phyloP scores from a whole-genome alignment of 805 yeast genomes.

The Suhomyces vadensis region DNA sequence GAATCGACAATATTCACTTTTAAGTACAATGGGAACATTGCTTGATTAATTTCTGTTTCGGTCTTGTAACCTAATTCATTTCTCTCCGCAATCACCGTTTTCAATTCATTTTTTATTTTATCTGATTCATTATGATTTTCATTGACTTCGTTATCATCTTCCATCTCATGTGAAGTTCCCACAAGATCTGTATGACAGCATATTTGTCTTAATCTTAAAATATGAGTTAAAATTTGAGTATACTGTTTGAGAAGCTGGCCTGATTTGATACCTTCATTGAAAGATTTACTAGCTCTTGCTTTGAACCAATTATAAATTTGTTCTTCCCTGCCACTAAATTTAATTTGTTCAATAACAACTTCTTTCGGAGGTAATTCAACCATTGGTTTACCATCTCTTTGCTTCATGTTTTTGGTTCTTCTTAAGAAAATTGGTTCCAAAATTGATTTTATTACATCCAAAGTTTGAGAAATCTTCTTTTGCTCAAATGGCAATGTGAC shows the following conservation, averaged over 20 bases:
- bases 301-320: constrained; percentile 68
- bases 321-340: constrained; percentile 65
- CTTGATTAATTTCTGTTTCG: constrained; percentile 21
- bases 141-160: constrained; percentile 36
- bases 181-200: constrained; percentile 83
- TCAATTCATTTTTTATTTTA: constrained; percentile 4
- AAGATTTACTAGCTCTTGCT: constrained; percentile 62
- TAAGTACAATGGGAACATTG: constrained; percentile 30
- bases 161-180: constrained; percentile 51
- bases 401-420: constrained; percentile 84
- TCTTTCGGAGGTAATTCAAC: constrained; percentile 78
- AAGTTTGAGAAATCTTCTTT: constrained; percentile 66
- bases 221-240: constrained; percentile 78
- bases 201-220: constrained; percentile 78
- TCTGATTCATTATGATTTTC: constrained; percentile 1
- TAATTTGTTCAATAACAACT: constrained; percentile 64
- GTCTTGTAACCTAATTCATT: constrained; percentile 18
- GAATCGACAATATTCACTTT: constrained; percentile 40
- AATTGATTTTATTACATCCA: constrained; percentile 81
- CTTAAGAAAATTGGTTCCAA: constrained; percentile 80
- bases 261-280: constrained; percentile 54
- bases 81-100: constrained; percentile 8
- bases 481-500: constrained; percentile 82
- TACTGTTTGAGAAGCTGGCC: constrained; percentile 75
- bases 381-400: constrained; percentile 66